Conservation (phyloP, 2,329 filamentous ascomycete genomes). For the Botrytis fabae region DNA sequence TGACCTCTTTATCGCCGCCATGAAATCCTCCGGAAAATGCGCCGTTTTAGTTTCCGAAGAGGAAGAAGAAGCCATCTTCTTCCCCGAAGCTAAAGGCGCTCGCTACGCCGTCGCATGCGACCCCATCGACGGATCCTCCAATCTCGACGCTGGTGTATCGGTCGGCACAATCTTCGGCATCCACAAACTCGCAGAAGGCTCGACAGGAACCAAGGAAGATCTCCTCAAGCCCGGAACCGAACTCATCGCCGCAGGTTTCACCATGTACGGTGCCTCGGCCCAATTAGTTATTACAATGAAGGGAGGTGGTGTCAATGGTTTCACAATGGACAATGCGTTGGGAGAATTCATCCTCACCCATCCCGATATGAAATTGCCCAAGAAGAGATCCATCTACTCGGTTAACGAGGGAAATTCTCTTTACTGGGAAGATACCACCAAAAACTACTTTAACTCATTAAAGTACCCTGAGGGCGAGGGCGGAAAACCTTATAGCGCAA, state of each 20-base stretch:
- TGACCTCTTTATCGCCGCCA: conserved; percentile 93
- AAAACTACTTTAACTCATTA: conserved; percentile 83
- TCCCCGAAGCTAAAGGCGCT: conserved; percentile 70
- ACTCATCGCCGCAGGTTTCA: conserved; percentile 94
- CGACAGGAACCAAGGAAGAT: conserved; percentile 76
- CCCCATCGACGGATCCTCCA: conserved; percentile 96
- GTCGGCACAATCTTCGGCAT: conserved; percentile 97
- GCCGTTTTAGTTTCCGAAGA: conserved; percentile 95
- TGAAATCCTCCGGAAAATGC: conserved; percentile 89
- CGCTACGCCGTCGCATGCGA: conserved; percentile 96
- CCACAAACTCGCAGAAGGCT: conserved; percentile 81
- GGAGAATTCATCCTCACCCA: conserved; percentile 99
- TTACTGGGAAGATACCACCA: conserved; percentile 90
- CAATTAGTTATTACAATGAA: conserved; percentile 98
- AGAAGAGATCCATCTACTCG: conserved; percentile 83
- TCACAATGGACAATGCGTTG: conserved; percentile 93
- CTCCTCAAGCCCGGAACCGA: conserved; percentile 87
- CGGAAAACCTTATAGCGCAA: conserved; percentile 87
- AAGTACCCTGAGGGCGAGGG: conserved; percentile 71
- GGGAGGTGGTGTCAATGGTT: conserved; percentile 88
- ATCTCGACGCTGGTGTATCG: conserved; percentile 95
- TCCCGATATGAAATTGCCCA: conserved; percentile 87
- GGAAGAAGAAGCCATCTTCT: conserved; percentile 89
- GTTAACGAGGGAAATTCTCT: conserved; percentile 98
- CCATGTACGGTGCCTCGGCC: conserved; percentile 97